These are phyloP conservation scores for Tetrahymena thermophila DNA, from an alignment of 73 alveolate species.

Conservation along the genomic window DNA sequence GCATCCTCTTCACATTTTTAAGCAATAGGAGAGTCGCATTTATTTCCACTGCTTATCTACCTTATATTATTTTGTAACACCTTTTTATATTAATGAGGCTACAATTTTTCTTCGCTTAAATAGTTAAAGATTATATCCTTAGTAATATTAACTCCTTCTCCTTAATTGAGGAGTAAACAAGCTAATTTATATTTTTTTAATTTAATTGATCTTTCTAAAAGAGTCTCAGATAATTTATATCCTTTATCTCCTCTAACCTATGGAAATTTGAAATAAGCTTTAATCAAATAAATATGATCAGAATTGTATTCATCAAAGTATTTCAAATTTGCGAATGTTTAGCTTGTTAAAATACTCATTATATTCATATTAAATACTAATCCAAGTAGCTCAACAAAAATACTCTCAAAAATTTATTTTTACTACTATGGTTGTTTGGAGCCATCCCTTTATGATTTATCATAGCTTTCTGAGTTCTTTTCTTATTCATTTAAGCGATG, in stretches of 20 bases:
- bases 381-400: neutral
- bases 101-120: neutral
- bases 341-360: neutral
- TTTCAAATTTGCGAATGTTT: neutral
- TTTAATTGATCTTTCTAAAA: neutral
- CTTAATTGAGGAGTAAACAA: neutral
- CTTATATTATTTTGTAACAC: neutral
- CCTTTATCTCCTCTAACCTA: neutral
- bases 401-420: neutral
- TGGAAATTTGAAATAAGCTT: neutral
- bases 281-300: neutral
- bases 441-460: neutral
- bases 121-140: neutral
- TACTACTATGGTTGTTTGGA: neutral
- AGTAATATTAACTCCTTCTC: neutral
- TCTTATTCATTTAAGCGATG: neutral
- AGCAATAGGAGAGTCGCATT: neutral
- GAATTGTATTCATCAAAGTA: neutral
- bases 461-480: neutral
- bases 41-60: neutral
- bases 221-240: neutral
- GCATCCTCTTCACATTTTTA: neutral
- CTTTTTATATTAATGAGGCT: neutral
- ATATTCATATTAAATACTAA: neutral
- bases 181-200: neutral